Evolutionary conservation across 228 moss, liverwort and hornwort species (phyloP), one percentile per base, ranked within the genome.

Genomic region (Sphagnum magellanicum): DNA sequence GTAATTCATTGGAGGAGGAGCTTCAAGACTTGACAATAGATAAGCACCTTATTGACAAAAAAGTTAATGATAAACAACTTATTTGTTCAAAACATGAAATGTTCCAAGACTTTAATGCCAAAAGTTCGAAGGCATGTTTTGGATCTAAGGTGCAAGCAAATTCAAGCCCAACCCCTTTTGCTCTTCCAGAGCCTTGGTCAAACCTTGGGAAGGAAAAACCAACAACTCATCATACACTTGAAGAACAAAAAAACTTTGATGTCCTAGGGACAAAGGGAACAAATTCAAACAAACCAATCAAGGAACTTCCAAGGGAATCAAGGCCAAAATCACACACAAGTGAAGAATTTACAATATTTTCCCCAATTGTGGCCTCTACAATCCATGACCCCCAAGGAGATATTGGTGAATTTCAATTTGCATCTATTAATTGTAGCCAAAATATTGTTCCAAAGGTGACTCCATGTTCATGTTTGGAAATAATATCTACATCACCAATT

Each of bases 141-240:
- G 70, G 17, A 77, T 50, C 9, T 16, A 73, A 80, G 70, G 75
- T 76, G 70, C 74, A 75, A 10, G 48, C 12, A 61, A 69, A 32
- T 17, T 75, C 74, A 50, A 58, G 64, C 73, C 60, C 57, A 10
- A 32, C 32, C 32, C 32, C 32, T 32, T 3, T 32, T 32, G 15
- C 6, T 49, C 51, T 74, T 65, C 78, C 83, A 67, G 83, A 80
- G 63, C 78, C 86, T 59, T 86, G 86, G 70, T 74, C 83, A 49
- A 86, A 86, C 67, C 46, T 80, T 53, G 76, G 65, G 46, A 77
- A 70, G 50, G 62, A 76, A 10, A 59, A 70, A 48, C 71, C 75
- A 50, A 72, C 55, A 48, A 9, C 10, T 50, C 50, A 4, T 65
- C 6, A 10, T 50, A 48, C 50, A 7, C 4, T 3, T 16, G 59